phyloP scores from a whole-genome alignment of 2,329 filamentous ascomycete genomes.

The Coniochaeta sp. region DNA sequence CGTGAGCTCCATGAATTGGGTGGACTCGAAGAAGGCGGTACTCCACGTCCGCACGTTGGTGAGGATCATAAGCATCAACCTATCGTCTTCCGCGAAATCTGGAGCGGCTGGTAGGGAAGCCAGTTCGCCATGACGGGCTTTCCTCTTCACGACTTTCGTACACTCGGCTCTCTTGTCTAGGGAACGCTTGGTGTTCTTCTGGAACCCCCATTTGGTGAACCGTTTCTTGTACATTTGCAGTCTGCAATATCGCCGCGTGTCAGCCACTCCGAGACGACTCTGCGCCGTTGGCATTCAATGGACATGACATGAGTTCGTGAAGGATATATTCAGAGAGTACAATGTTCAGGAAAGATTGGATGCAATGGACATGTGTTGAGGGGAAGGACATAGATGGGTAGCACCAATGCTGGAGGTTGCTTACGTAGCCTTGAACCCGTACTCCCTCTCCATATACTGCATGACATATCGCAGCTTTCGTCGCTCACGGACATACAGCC shows the following conservation, averaged over 20 bases:
- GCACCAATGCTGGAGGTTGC: too few relatives aligned
- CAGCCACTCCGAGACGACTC: not conserved
- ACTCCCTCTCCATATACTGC: constrained; percentile 10
- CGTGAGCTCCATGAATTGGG: not conserved
- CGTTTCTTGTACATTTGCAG: constrained; percentile 17
- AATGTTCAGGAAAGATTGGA: too few relatives aligned
- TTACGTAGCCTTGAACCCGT: constrained; percentile 15
- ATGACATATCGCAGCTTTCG: constrained; percentile 14
- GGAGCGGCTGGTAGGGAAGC: not conserved
- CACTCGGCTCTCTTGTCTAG: not conserved
- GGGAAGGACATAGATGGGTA: not conserved
- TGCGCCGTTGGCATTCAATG: too few relatives aligned
- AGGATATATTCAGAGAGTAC: too few relatives aligned
- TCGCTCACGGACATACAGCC: constrained; percentile 12
- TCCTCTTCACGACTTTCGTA: not conserved
- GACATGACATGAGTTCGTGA: too few relatives aligned
- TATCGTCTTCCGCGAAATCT: not conserved
- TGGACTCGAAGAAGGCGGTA: not conserved
- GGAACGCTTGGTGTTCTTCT: constrained; percentile 8
- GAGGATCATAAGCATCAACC: constrained; percentile 1
- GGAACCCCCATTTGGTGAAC: constrained; percentile 14
- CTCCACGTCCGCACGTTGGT: constrained; percentile 7
- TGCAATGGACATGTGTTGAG: too few relatives aligned
- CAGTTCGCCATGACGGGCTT: not conserved
- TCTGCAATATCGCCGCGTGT: constrained; percentile 1